Evolutionary conservation across 2,329 filamentous ascomycete species (phyloP).

Genomic region (Scolecobasidium constrictum): DNA sequence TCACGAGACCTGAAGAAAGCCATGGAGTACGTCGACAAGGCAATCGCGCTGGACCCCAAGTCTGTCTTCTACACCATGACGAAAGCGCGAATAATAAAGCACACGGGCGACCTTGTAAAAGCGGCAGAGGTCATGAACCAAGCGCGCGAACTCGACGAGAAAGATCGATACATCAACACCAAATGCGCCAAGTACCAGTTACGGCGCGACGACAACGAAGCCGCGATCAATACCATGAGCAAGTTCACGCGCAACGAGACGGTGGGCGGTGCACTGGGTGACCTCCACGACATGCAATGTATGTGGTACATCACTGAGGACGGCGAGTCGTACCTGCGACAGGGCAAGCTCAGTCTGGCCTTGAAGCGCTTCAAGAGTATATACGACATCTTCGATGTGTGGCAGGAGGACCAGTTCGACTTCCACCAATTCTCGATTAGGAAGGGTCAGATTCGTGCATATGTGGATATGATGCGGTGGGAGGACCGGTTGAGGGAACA

Average conservation of each 20-base stretch:
- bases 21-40: slow-evolving; percentile 69
- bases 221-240: slow-evolving; percentile 77
- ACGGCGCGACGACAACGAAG: slow-evolving; percentile 81
- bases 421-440: slow-evolving; percentile 97
- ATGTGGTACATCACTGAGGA: slow-evolving; percentile 96
- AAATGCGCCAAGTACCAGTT: slow-evolving; percentile 97
- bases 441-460: slow-evolving; percentile 90
- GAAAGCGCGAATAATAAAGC: slow-evolving; percentile 89
- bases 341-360: slow-evolving; percentile 72
- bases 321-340: slow-evolving; percentile 75
- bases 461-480: slow-evolving; percentile 94
- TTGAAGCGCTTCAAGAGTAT: slow-evolving; percentile 86
- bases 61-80: slow-evolving; percentile 92
- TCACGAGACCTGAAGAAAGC: slow-evolving; percentile 79
- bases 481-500: slow-evolving; percentile 86
- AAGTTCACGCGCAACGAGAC: slow-evolving; percentile 91
- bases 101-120: slow-evolving; percentile 66
- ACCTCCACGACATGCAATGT: slow-evolving; percentile 96
- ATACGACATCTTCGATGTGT: slow-evolving; percentile 87
- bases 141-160: slow-evolving; percentile 73
- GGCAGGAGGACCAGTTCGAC: slow-evolving; percentile 98
- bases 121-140: slow-evolving; percentile 83
- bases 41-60: slow-evolving; percentile 66
- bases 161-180: slow-evolving; percentile 95
- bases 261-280: slow-evolving; percentile 73